phyloP scores from a whole-genome alignment of 2,329 filamentous ascomycete genomes.

The Cytospora piceae region DNA sequence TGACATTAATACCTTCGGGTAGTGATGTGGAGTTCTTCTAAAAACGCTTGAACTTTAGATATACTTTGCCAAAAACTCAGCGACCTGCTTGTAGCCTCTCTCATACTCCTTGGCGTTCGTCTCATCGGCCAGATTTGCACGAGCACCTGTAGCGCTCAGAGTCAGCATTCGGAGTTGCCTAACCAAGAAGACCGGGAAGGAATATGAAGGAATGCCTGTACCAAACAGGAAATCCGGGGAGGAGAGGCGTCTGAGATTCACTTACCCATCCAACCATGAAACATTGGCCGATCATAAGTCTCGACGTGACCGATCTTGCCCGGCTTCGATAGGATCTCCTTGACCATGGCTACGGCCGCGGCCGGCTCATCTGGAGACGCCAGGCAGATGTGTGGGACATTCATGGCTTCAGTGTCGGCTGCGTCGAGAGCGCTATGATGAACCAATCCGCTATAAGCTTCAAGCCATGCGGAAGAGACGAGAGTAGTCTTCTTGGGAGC shows the following conservation, averaged over 20 bases:
- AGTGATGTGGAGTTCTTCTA: not conserved
- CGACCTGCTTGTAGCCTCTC: constrained; percentile 51
- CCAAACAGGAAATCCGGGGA: not conserved
- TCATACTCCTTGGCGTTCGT: constrained; percentile 52
- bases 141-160: constrained; percentile 41
- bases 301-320: constrained; percentile 49
- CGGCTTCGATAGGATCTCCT: constrained; percentile 46
- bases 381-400: constrained; percentile 52
- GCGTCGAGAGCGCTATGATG: constrained; percentile 40
- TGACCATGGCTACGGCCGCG: constrained; percentile 49
- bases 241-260: not conserved
- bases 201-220: not conserved
- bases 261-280: constrained; percentile 61
- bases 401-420: constrained; percentile 48
- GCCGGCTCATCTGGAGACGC: constrained; percentile 54
- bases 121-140: constrained; percentile 50
- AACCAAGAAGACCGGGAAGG: not conserved
- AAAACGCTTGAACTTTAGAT: constrained; percentile 14
- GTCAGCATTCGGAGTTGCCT: not conserved
- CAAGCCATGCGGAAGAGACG: not conserved
- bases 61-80: constrained; percentile 49
- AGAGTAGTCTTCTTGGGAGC: not conserved
- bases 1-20: no score
- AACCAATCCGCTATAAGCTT: not conserved
- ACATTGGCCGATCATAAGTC: constrained; percentile 51